phyloP scores from a whole-genome alignment of 163 green algal species.

The Chlorella variabilis region DNA sequence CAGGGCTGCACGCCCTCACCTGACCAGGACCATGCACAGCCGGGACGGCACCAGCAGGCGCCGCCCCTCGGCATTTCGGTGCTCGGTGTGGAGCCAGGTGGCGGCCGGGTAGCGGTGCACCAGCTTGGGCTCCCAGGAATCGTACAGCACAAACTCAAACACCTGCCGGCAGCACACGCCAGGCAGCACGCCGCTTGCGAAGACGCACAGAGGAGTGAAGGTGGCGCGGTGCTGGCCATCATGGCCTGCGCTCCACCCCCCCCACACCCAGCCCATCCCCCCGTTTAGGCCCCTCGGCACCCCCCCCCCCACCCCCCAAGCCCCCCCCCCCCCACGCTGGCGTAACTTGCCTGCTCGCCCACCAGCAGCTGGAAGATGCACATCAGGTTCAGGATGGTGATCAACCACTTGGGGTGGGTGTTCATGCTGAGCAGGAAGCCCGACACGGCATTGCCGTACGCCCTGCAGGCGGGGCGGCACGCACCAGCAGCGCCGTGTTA shows the following conservation, averaged over 20 bases:
- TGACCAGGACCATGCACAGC: conserved; percentile 1
- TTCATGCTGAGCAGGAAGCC: not conserved
- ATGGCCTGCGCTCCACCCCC: too few relatives aligned
- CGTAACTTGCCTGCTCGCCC: not conserved
- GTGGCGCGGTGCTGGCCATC: too few relatives aligned
- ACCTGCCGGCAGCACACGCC: not conserved
- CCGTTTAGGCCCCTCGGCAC: too few relatives aligned
- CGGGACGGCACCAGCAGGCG: not conserved
- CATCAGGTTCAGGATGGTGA: conserved; percentile 6
- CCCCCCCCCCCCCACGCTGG: too few relatives aligned
- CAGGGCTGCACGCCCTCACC: not conserved
- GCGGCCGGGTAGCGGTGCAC: not conserved
- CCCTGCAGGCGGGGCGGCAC: too few relatives aligned
- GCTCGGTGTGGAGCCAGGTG: not conserved
- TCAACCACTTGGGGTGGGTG: not conserved
- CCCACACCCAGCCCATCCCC: too few relatives aligned
- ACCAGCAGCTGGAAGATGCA: not conserved
- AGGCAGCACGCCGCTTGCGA: too few relatives aligned
- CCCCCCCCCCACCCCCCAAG: not conserved
- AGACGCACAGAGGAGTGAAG: not conserved
- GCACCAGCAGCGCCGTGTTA: too few relatives aligned
- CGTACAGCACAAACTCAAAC: not conserved
- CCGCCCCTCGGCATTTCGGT: not conserved
- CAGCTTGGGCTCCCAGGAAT: not conserved
- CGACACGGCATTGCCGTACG: not conserved